Evolutionary conservation across 306 rosid species (phyloP).

Genomic region (Psophocarpus tetragonolobus): DNA sequence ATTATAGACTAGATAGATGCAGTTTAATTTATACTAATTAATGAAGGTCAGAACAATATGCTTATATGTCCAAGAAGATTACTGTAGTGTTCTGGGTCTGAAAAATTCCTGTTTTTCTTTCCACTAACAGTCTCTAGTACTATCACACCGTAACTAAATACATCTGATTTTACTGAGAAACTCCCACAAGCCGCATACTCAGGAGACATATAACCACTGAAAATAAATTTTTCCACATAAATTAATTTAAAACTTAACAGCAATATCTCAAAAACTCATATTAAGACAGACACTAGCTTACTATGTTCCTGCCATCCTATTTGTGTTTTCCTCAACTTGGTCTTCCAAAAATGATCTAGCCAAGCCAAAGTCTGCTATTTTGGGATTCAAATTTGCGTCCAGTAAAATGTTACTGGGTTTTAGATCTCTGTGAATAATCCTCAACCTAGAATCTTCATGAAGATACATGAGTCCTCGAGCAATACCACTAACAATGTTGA

Average conservation of each 20-base stretch:
- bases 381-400: neutral
- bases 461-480: neutral
- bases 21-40: too few species aligned
- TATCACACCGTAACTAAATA: slow-evolving; percentile 18
- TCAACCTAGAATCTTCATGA: neutral
- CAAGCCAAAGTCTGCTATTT: neutral
- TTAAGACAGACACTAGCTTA: too few species aligned
- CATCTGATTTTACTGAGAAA: slow-evolving; percentile 6
- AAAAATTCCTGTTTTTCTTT: neutral
- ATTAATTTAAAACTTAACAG: too few species aligned
- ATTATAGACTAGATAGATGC: neutral
- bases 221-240: neutral
- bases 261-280: too few species aligned
- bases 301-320: too few species aligned
- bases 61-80: slow-evolving; percentile 35
- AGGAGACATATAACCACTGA: slow-evolving; percentile 30
- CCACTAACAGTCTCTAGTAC: slow-evolving; percentile 3
- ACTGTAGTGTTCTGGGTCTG: neutral
- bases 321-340: neutral
- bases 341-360: neutral
- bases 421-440: neutral
- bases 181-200: neutral
- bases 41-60: too few species aligned
- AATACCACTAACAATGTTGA: neutral
- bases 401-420: neutral